Evolutionary conservation across 176 grass and related monocot genomes (phyloP).

Genomic region (Secale cereale): DNA sequence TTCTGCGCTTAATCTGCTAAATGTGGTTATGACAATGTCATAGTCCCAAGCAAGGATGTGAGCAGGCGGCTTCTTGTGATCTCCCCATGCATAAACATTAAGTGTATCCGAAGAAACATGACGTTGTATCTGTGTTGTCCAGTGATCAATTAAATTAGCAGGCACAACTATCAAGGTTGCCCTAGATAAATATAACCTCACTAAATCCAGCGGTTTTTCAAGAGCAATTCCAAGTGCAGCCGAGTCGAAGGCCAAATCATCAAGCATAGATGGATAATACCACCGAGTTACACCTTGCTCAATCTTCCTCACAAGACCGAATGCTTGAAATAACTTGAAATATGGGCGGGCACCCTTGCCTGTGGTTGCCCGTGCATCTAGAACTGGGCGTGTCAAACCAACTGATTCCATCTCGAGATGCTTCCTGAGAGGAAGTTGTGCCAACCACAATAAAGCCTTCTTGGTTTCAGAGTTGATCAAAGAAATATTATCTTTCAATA

Average conservation of each 20-base stretch:
- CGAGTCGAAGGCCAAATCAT: slow-evolving; percentile 83
- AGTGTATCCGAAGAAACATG: slow-evolving; percentile 69
- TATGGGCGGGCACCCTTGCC: slow-evolving; percentile 53
- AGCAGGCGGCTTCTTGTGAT: slow-evolving; percentile 66
- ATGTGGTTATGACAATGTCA: slow-evolving; percentile 93
- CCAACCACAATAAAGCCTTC: slow-evolving; percentile 90
- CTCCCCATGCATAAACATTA: slow-evolving; percentile 63
- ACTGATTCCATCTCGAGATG: slow-evolving; percentile 71
- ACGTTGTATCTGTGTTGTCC: slow-evolving; percentile 84
- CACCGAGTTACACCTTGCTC: slow-evolving; percentile 51
- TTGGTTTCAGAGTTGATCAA: slow-evolving; percentile 68
- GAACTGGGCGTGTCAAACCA: slow-evolving; percentile 76
- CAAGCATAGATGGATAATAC: slow-evolving; percentile 80
- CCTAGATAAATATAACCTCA: slow-evolving; percentile 78
- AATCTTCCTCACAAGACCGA: slow-evolving; percentile 81
- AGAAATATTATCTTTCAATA: slow-evolving; percentile 71
- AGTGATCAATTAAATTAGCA: slow-evolving; percentile 95
- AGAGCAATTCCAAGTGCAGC: slow-evolving; percentile 73
- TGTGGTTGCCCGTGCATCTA: slow-evolving; percentile 45
- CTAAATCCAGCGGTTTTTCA: slow-evolving; percentile 53
- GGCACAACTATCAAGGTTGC: slow-evolving; percentile 94
- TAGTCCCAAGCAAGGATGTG: slow-evolving; percentile 94
- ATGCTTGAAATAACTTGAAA: slow-evolving; percentile 90
- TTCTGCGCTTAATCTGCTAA: slow-evolving; percentile 87
- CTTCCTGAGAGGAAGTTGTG: slow-evolving; percentile 66